Evolutionary conservation across 345 rosid species (phyloP).

Genomic region (Euclidium syriacum): DNA sequence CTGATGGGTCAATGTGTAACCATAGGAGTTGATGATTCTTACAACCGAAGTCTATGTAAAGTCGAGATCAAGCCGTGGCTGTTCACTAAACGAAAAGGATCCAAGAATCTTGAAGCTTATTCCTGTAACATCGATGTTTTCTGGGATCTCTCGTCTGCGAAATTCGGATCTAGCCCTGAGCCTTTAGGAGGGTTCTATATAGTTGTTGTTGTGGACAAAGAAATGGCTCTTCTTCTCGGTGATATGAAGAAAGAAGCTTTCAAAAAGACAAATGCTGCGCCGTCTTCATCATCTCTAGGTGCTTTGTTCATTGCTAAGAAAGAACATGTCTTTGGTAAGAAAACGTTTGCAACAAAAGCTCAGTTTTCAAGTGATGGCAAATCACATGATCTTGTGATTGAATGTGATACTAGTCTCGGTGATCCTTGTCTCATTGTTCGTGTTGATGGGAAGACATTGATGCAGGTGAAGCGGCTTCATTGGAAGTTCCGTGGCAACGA

Average conservation of each 20-base stretch:
- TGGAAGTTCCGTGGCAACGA: conserved; percentile 93
- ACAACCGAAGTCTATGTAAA: conserved; percentile 76
- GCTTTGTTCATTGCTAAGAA: conserved; percentile 64
- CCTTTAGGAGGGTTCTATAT: conserved; percentile 82
- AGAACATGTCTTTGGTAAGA: conserved; percentile 82
- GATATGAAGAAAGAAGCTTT: conserved; percentile 87
- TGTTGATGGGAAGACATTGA: conserved; percentile 65
- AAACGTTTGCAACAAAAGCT: conserved; percentile 58
- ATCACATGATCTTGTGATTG: conserved; percentile 62
- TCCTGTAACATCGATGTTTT: conserved; percentile 59
- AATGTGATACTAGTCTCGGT: conserved; percentile 46
- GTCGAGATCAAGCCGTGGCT: conserved; percentile 94
- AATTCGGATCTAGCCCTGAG: conserved; percentile 86
- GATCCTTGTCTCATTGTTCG: conserved; percentile 74
- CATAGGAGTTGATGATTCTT: conserved; percentile 66
- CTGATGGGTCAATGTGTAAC: conserved; percentile 90
- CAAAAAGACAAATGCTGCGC: conserved; percentile 54
- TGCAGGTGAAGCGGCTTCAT: conserved; percentile 69
- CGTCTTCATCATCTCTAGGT: conserved; percentile 33
- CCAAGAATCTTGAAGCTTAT: conserved; percentile 68
- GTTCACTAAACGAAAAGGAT: conserved; percentile 91
- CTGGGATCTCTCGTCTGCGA: conserved; percentile 86
- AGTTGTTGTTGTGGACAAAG: conserved; percentile 61
- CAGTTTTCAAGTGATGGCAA: conserved; percentile 61
- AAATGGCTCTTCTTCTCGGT: conserved; percentile 78